Evolutionary conservation across 768 basidiomycete species (phyloP), one percentile per base, ranked within the genome.

Genomic region (Boletus speciosus): DNA sequence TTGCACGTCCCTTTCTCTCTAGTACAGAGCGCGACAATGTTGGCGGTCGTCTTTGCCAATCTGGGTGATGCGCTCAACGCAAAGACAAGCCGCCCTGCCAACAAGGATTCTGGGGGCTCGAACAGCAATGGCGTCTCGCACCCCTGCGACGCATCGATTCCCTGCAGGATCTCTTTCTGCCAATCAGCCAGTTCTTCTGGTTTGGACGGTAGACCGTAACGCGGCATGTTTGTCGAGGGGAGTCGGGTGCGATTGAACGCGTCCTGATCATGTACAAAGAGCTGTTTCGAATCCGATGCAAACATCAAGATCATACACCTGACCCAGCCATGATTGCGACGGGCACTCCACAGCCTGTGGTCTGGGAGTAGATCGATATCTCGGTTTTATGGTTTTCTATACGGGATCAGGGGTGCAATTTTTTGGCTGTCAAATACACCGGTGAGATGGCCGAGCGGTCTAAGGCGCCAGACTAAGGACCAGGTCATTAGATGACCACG

Each of bases 381-480:
- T 29, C 14, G 43, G 11, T 31, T 23, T 21, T 40, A 8, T 8
- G 5, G 19, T 6, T 21, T 40, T 40, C 39, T 29, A 29, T 29
- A 40, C 14, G 12, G 11, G 11, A 16, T 40, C 32, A 51, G 9
- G 4, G 6, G 21, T 19, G 14, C 32, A 25, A 31, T 32, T 19
- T 32, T 3, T 11, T 3, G 0, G 3, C 2, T 1, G 8, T 12
- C 3, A 32, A 25, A 2, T 1, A 2, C 14, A 27, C 25, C 0
- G 59, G 66, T 51, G 58, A 78, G 76, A 79, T 80, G 79, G 78
- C 79, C 79, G 78, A 80, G 79, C 75, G 79, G 78, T 80, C 78
- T 72, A 80, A 78, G 79, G 78, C 78, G 78, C 79, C 78, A 78
- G 78, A 80, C 78, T 80, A 79, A 78, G 78, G 75, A 71, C 6